Evolutionary conservation across 192 early-diverging fungal genomes (phyloP), one percentile per base, ranked within the genome.

Genomic region (Dissophora ornata): DNA sequence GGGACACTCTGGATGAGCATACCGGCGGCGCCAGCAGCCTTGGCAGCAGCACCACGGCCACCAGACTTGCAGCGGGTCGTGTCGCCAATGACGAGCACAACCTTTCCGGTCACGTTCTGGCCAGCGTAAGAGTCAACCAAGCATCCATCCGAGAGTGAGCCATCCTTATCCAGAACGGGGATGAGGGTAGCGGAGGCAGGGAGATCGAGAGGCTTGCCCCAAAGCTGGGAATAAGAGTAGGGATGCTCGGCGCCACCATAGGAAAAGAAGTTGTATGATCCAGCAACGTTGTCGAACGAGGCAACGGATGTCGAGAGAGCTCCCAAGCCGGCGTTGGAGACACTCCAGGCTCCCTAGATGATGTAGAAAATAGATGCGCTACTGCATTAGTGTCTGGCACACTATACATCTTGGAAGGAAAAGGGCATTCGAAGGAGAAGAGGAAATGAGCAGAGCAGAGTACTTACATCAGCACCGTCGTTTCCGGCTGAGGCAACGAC

Each of bases 401-500:
- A n/a, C n/a, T n/a, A n/a, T n/a, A n/a, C n/a, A n/a, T n/a, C n/a
- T n/a, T n/a, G n/a, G n/a, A n/a, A n/a, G n/a, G n/a, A n/a, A n/a
- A n/a, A n/a, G n/a, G n/a, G n/a, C n/a, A n/a, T n/a, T n/a, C n/a
- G n/a, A n/a, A n/a, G n/a, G n/a, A n/a, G n/a, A n/a, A n/a, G n/a
- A n/a, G n/a, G n/a, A n/a, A n/a, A n/a, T n/a, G n/a, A n/a, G n/a
- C n/a, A n/a, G n/a, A n/a, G n/a, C n/a, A n/a, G n/a, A n/a, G n/a
- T n/a, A n/a, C n/a, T n/a, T n/a, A n/a, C n/a, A 42, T 86, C 67
- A 25, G 60, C 33, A 38, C 94, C 94, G 30, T 89, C 84, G 82
- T 97, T 97, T 18, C 96, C 96, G 33, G 82, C 81, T 18, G 94
- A 84, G 22, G 89, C 81, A 49, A 87, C 81, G 13, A 95, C 85